Percentiles rank a stretch among this genome's conserved stretches.
Evolutionary conservation across 805 yeast species (phyloP).

Genomic region (Yueomyces sp.): DNA sequence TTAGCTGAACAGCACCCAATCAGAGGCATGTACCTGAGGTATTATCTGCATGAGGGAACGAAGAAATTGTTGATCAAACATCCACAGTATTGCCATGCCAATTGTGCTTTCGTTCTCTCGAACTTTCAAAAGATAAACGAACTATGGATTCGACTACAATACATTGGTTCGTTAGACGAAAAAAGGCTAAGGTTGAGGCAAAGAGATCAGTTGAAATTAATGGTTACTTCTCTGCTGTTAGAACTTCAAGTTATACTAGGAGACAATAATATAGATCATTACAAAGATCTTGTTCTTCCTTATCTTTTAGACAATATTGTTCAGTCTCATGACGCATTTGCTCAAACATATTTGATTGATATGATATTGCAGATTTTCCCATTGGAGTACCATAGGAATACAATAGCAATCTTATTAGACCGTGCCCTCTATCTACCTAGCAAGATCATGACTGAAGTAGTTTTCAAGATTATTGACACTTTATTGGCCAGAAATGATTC

Average conservation of each 20-base stretch:
- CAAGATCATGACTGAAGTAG: background rate
- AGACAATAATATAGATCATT: conserved; percentile 36
- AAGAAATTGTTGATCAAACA: conserved; percentile 28
- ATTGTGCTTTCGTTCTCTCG: conserved; percentile 58
- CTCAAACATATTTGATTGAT: conserved; percentile 82
- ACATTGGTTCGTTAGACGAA: conserved; percentile 84
- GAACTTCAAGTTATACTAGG: conserved; percentile 72
- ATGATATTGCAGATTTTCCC: conserved; percentile 89
- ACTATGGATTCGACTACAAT: conserved; percentile 65
- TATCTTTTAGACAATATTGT: conserved; percentile 74
- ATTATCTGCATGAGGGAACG: conserved; percentile 75
- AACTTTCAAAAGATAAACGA: conserved; percentile 95
- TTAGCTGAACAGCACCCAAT: conserved; percentile 94
- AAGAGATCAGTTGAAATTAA: conserved; percentile 72
- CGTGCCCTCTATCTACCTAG: conserved; percentile 34
- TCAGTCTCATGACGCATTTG: conserved; percentile 80
- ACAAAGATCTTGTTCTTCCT: conserved; percentile 48
- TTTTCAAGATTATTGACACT: too few species aligned
- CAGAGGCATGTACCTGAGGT: conserved; percentile 79
- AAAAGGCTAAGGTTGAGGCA: conserved; percentile 59
- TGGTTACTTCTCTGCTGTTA: conserved; percentile 84
- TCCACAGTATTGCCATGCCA: conserved; percentile 2
- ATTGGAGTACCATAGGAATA: conserved; percentile 70
- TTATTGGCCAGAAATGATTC: too few species aligned
- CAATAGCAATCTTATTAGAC: conserved; percentile 52